Percentiles rank a stretch among this genome's conserved stretches.
These are phyloP conservation scores for Ceratocystis variospora DNA, from an alignment of 2,329 filamentous ascomycete species.

Conservation along the genomic window DNA sequence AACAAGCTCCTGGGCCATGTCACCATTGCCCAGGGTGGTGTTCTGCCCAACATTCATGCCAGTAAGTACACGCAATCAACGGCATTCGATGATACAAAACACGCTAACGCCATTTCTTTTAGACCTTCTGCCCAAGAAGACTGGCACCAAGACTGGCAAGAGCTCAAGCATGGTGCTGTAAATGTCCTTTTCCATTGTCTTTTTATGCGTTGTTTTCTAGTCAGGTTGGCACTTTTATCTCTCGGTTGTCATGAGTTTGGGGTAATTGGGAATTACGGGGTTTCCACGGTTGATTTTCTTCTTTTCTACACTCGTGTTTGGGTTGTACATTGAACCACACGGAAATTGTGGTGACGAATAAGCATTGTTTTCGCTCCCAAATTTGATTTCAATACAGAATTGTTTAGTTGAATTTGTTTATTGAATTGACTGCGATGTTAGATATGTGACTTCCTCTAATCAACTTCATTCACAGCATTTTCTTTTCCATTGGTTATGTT, in stretches of 20 bases:
- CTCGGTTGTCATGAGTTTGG: conserved; percentile 67
- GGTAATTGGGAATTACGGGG: conserved; percentile 56
- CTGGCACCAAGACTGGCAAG: conserved; percentile 80
- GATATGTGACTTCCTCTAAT: too few relatives aligned
- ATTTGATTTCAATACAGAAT: conserved; percentile 16
- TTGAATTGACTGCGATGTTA: too few relatives aligned
- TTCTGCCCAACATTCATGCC: conserved; percentile 92
- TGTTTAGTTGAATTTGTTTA: not conserved
- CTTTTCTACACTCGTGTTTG: conserved; percentile 44
- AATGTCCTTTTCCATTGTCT: conserved; percentile 41
- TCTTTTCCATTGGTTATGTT: too few relatives aligned
- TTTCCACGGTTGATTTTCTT: conserved; percentile 39
- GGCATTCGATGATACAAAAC: not conserved
- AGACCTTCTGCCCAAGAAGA: conserved; percentile 99
- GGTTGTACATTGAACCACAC: conserved; percentile 62
- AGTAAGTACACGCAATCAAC: conserved; percentile 46
- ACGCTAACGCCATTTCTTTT: conserved; percentile 29
- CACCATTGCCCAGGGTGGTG: conserved; percentile 94
- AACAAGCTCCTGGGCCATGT: conserved; percentile 96
- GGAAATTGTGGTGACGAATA: conserved; percentile 49
- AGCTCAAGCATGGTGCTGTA: conserved; percentile 89
- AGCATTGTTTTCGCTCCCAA: conserved; percentile 28
- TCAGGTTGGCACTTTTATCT: conserved; percentile 44
- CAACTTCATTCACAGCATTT: too few relatives aligned
- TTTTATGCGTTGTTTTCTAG: conserved; percentile 29